These are phyloP conservation scores for Pharnaceum exiguum DNA, from an alignment of 148 eudicot genomes.

Conservation along the genomic window DNA sequence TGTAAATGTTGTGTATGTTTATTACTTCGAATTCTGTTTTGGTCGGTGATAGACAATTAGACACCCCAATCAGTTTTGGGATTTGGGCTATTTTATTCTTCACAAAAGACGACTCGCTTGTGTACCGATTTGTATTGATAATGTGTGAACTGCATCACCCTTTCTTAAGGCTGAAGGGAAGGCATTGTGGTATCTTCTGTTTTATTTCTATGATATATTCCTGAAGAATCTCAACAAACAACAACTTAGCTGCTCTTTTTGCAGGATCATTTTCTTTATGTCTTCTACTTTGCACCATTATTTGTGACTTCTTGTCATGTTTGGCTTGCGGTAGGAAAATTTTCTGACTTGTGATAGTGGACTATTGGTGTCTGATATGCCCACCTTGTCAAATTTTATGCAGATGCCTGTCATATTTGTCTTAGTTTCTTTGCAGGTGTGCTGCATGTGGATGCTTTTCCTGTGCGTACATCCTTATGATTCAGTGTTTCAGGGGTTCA, in stretches of 20 bases:
- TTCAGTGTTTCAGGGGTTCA: conserved; percentile 74
- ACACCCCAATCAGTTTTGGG: no score
- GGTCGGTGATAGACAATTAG: no score
- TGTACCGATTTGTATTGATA: no score
- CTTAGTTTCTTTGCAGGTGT: conserved; percentile 93
- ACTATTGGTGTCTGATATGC: conserved; percentile 11
- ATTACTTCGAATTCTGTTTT: no score
- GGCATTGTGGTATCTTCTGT: background rate
- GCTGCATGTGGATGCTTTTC: conserved; percentile 69
- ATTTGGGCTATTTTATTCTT: no score
- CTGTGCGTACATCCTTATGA: conserved; percentile 55
- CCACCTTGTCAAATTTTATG: conserved; percentile 27
- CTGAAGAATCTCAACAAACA: conserved; percentile 29
- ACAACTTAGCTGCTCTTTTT: conserved; percentile 30
- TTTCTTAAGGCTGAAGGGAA: no score
- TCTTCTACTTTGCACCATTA: conserved; percentile 39
- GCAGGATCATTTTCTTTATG: conserved; percentile 23
- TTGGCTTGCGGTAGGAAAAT: conserved; percentile 14
- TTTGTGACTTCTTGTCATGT: conserved; percentile 19
- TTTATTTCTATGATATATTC: conserved; percentile 21
- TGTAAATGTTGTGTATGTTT: no score
- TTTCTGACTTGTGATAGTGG: conserved; percentile 15
- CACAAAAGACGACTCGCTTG: no score
- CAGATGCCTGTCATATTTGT: conserved; percentile 83
- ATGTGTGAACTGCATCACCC: no score